Base-by-base conservation (phyloP, 805 yeast species). In the Scheffersomyces lignosus region DNA sequence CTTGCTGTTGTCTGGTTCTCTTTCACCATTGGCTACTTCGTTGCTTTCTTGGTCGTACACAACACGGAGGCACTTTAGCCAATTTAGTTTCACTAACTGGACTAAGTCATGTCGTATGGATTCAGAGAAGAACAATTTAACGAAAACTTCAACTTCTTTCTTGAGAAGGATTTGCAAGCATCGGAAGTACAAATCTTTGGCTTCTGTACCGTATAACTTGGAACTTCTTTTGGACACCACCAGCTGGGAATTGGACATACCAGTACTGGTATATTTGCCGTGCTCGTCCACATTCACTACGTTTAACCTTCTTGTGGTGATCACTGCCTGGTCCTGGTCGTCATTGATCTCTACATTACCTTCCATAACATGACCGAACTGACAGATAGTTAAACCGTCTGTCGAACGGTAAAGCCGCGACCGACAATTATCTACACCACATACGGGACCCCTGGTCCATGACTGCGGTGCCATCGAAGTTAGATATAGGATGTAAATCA, bases 361-460 rank as follows among this genome's bases (percentile, higher is more conserved):
- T 45, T 82, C 91, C 60, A 78, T 77, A 15, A 90, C 89, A 62
- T 91, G 99, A 4, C 98, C 98, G 52, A 77, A 83, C 51, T 86
- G 91, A 57, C 99, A 91, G 8, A 90, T 82, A 38, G 81, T 74
- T 34, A 78, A 78, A 17, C 99, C 99, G 51, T 85, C 87, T 3
- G 79, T 64, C 20, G 77, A 60, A 34, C 83, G 73, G 78, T 87
- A 91, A 34, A 82, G 73, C 26, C 80, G 65, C 1, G 96, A 85
- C 3, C 85, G 78, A 62, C 99, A 91, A 66, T 91, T 91, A 45
- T 85, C 90, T 2, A 81, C 80, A 1, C 97, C 97, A 71, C 99
- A 91, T 4, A 83, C 62, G 4, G 86, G 83, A 2, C 99, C 98
- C 47, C 80, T 69, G 27, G 73, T 69, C 78, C 81, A 83, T 7